Base-by-base conservation (phyloP, 495 filamentous ascomycete genomes). In the Staphylotrichum longicolle region DNA sequence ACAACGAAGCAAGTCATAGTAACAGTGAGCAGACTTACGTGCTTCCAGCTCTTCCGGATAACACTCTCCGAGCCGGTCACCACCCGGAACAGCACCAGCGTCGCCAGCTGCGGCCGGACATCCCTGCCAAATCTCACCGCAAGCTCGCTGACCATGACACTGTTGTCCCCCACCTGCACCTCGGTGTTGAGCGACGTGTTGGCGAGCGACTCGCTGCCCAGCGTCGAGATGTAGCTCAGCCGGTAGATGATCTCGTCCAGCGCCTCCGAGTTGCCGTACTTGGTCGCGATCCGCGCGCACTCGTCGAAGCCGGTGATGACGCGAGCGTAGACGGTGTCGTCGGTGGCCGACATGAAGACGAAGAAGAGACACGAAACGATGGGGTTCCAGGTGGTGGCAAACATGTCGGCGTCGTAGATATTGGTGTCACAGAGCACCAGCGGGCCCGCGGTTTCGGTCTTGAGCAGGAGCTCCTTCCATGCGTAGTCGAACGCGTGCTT, bases 91-190 rank as follows among this genome's bases (percentile, higher is more conserved):
- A 99, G 77, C 39, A 98, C 91, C 54, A 97, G 86, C 45, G 91
- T 96, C 32, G 95, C 95, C 58, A 98, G 75, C 72, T 98, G 93
- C 39, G 93, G 93, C 68, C 91, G 88, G 72, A 93, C 91, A 68
- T 99, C 93, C 60, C 93, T 82, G 32, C 94, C 94, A 76, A 99
- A 96, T 70, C 93, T 93, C 64, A 99, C 94, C 56, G 94, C 94
- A 57, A 96, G 82, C 79, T 99, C 93, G 71, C 94, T 98, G 67
- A 99, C 94, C 94, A 99, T 99, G 34, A 99, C 91, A 66, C 88
- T 96, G 72, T 89, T 93, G 66, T 91, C 86, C 0, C 87, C 91
- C 47, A 86, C 91, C 71, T 98, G 93, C 10, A 99, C 89, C 76
- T 98, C 93, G 0, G 95, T 99, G 69, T 99, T 99, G 20, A 99